Percentiles rank a stretch among this genome's conserved stretches.
These are phyloP conservation scores for Aspergillus sclerotioniger DNA, from an alignment of 495 filamentous ascomycete species.

Conservation along the genomic window DNA sequence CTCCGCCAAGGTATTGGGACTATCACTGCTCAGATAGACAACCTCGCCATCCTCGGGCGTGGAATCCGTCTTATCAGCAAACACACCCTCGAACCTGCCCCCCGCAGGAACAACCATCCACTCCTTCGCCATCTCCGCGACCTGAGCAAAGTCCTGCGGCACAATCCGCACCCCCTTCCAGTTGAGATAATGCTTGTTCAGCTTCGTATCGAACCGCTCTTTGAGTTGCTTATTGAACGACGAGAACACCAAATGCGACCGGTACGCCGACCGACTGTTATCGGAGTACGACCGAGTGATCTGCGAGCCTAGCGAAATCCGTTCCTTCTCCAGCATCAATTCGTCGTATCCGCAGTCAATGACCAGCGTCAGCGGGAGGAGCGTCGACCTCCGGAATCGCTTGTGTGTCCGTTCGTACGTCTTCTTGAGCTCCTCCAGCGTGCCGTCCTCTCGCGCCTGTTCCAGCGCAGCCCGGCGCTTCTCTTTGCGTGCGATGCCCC, in stretches of 20 bases:
- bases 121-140: conserved; percentile 55
- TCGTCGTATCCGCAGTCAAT: conserved; percentile 92
- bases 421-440: conserved; percentile 35
- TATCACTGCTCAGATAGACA: conserved; percentile 88
- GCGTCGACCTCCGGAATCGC: conserved; percentile 37
- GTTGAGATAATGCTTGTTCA: conserved; percentile 62
- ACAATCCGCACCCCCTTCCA: conserved; percentile 79
- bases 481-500: conserved; percentile 61
- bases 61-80: conserved; percentile 41
- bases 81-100: conserved; percentile 54
- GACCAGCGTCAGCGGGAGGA: conserved; percentile 73
- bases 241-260: conserved; percentile 67
- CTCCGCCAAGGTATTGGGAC: conserved; percentile 71
- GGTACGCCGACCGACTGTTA: conserved; percentile 64
- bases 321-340: conserved; percentile 80
- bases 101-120: conserved; percentile 55
- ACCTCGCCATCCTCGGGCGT: conserved; percentile 55
- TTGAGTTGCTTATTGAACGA: conserved; percentile 75
- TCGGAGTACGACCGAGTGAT: conserved; percentile 86
- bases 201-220: conserved; percentile 71
- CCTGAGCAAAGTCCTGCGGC: conserved; percentile 66
- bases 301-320: conserved; percentile 76
- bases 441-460: conserved; percentile 28
- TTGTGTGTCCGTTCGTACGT: conserved; percentile 28
- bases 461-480: conserved; percentile 47